Conservation (phyloP, 345 rosid species). For the Hibiscus tridactylites region DNA sequence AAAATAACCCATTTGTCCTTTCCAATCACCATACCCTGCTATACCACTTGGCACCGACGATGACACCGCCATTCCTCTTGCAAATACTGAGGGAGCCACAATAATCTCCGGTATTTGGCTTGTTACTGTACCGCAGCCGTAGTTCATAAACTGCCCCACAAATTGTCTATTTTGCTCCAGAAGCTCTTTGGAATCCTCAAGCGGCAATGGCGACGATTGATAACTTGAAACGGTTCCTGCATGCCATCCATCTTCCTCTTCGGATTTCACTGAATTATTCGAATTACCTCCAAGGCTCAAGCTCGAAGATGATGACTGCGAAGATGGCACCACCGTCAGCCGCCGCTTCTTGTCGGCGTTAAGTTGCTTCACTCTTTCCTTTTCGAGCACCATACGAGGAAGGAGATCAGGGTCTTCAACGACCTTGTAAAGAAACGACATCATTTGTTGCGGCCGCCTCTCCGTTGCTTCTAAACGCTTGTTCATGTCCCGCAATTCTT, state of each 20-base stretch:
- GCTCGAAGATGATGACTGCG: conserved; percentile 28
- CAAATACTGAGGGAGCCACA: conserved; percentile 13
- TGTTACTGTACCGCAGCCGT: conserved; percentile 5
- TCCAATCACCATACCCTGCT: conserved; percentile 13
- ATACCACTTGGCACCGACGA: conserved; percentile 17
- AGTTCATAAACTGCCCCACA: neutral
- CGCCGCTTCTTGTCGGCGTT: conserved; percentile 44
- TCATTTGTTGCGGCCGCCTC: conserved; percentile 86
- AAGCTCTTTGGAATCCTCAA: conserved; percentile 22
- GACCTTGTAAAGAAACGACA: conserved; percentile 70
- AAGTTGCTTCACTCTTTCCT: conserved; percentile 27
- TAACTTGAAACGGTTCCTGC: conserved; percentile 20
- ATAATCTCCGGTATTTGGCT: neutral
- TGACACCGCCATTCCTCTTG: conserved; percentile 13
- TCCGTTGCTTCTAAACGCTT: conserved; percentile 70
- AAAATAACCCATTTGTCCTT: conserved; percentile 23
- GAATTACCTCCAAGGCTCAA: conserved; percentile 32
- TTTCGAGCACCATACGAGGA: conserved; percentile 57
- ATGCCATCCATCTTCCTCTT: conserved; percentile 12
- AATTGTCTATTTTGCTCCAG: neutral
- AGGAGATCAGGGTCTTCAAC: conserved; percentile 77
- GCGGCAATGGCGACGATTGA: conserved; percentile 26
- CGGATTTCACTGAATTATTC: conserved; percentile 26
- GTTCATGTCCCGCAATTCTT: conserved; percentile 60
- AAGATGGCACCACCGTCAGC: conserved; percentile 25